Base-by-base conservation (phyloP, 1,284 basidiomycete species). In the Mycena citricolor region DNA sequence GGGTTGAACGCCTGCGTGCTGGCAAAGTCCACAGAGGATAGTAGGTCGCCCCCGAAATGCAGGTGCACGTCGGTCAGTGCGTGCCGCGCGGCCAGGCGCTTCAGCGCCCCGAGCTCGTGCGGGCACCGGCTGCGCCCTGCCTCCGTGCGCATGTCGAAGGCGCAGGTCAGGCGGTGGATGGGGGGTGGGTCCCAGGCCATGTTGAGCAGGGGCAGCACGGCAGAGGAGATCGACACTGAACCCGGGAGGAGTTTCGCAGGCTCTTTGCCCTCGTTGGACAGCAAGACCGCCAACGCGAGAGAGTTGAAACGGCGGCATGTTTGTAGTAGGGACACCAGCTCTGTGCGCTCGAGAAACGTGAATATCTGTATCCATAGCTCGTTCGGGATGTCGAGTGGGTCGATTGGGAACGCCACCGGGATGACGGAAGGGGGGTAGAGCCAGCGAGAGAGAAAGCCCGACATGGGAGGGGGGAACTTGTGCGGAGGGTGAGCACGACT, bases 311-410 rank as follows among this genome's bases (percentile, higher is more conserved):
- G 42, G 19, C 24, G 41, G 34, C 42, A 51, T n/a, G 45, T 37
- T 5, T 31, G 16, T 6, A 47, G 44, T 7, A 47, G 25, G 7
- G 36, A 22, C 10, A 44, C 31, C 21, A 47, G 37, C 32, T 51
- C 49, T 26, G 32, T 31, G 17, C 24, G 22, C 5, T 17, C 10
- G 6, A 46, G 33, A 13, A 24, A 39, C 4, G 39, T 11, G 41
- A 51, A 47, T n/a, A 51, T 42, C 11, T 17, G 41, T 4, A 37
- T 12, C 49, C 49, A 51, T 7, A 51, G 41, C 29, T 51, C 49
- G 22, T 39, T 41, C 4, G 49, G 49, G 21, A 47, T 26, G 12
- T 39, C 41, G 8, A 25, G 25, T 2, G 23, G 20, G 22, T 26
- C 28, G 14, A 13, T 10, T 33, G 22, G n/a, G 21, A 28, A 14